These are phyloP conservation scores for Rosellinia necatrix DNA, from an alignment of 2,329 filamentous ascomycete species.

Conservation along the genomic window DNA sequence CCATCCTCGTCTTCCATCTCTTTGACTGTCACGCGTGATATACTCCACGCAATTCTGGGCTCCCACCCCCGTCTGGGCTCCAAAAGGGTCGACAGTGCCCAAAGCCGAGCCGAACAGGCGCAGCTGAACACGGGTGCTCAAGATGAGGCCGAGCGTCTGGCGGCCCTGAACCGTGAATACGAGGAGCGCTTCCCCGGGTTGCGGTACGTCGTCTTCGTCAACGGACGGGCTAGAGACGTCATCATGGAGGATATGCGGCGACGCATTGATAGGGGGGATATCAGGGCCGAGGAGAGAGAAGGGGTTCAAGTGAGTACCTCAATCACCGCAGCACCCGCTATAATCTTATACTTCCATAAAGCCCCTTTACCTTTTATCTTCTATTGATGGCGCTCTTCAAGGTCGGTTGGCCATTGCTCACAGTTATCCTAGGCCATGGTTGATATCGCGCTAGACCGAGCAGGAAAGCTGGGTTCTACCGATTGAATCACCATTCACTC, in stretches of 20 bases:
- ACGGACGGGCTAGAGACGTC: slow-evolving; percentile 72
- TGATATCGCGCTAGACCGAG: slow-evolving; percentile 83
- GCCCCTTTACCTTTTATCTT: too few relatives aligned
- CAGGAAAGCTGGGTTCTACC: slow-evolving; percentile 59
- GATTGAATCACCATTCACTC: slow-evolving; percentile 4
- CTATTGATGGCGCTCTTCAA: too few relatives aligned
- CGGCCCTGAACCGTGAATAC: slow-evolving; percentile 73
- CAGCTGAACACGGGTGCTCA: slow-evolving; percentile 64
- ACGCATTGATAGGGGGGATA: slow-evolving; percentile 71
- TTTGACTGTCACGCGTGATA: slow-evolving; percentile 50
- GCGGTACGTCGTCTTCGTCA: slow-evolving; percentile 90
- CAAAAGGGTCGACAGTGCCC: slow-evolving; percentile 78
- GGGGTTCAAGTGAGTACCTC: slow-evolving; percentile 60
- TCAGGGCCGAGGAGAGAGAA: slow-evolving; percentile 69
- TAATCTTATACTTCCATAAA: too few relatives aligned
- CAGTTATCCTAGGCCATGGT: slow-evolving; percentile 87
- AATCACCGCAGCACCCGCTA: neutral
- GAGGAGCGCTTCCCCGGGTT: slow-evolving; percentile 81
- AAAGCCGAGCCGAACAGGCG: slow-evolving; percentile 82
- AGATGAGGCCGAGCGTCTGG: slow-evolving; percentile 62
- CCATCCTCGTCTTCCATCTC: slow-evolving; percentile 21
- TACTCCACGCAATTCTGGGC: slow-evolving; percentile 73
- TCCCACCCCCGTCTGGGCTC: slow-evolving; percentile 85
- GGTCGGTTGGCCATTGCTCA: slow-evolving; percentile 51
- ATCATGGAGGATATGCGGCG: slow-evolving; percentile 83